Conservation (phyloP, 768 basidiomycete genomes). For the Lactifluus volemus region DNA sequence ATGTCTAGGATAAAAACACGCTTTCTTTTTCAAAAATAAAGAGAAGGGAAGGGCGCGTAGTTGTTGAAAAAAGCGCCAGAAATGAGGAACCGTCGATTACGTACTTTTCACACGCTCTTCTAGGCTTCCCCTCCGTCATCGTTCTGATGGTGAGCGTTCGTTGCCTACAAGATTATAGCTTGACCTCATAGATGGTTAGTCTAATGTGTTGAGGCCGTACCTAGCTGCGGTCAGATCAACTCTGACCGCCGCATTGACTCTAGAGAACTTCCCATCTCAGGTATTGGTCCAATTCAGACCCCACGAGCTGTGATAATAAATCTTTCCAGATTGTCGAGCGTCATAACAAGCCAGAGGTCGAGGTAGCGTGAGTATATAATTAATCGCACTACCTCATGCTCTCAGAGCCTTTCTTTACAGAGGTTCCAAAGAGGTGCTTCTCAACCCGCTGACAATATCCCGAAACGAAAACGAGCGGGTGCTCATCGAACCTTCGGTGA, state of each 20-base stretch:
- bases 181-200: constrained; percentile 39
- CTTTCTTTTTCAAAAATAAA: background rate
- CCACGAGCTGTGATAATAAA: constrained; percentile 18
- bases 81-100: background rate
- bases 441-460: constrained; percentile 90
- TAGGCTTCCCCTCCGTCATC: constrained; percentile 6
- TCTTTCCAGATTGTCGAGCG: constrained; percentile 77
- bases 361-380: constrained; percentile 50
- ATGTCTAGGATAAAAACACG: constrained; percentile 30
- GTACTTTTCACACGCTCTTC: constrained; percentile 37
- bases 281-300: constrained; percentile 32
- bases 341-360: constrained; percentile 96
- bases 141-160: constrained; percentile 18
- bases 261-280: constrained; percentile 98
- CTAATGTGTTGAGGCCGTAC: constrained; percentile 92
- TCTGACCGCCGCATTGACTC: constrained; percentile 91
- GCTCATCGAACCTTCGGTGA: constrained; percentile 93
- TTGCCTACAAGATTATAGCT: background rate
- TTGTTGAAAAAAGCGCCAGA: no score
- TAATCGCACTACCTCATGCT: background rate
- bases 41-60: background rate
- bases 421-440: constrained; percentile 86
- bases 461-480: constrained; percentile 97
- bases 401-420: constrained; percentile 31
- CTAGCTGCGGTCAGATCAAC: constrained; percentile 93